Conservation (phyloP, 495 filamentous ascomycete species). For the Aspergillus sclerotioniger region DNA sequence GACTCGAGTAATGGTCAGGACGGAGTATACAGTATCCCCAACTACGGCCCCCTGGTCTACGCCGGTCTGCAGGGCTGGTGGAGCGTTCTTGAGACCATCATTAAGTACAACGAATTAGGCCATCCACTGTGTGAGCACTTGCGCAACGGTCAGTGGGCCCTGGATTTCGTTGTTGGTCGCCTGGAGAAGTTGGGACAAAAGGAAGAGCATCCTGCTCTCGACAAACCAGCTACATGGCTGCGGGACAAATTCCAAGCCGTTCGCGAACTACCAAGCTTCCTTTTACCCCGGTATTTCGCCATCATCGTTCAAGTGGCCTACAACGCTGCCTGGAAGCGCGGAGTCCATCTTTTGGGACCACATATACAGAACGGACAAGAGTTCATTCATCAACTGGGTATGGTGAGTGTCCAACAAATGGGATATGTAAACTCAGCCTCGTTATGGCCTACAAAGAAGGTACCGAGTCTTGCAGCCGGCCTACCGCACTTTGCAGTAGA, state of each 20-base stretch:
- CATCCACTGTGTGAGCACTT: constrained; percentile 93
- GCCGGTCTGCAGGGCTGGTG: constrained; percentile 98
- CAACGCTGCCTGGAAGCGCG: constrained; percentile 73
- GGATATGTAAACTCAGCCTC: constrained; percentile 87
- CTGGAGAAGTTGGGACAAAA: constrained; percentile 69
- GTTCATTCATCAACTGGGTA: constrained; percentile 80
- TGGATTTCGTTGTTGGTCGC: constrained; percentile 81
- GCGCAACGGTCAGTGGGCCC: constrained; percentile 88
- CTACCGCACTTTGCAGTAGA: constrained; percentile 91
- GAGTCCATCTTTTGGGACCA: constrained; percentile 71
- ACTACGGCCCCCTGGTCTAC: constrained; percentile 81
- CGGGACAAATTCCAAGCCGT: constrained; percentile 81
- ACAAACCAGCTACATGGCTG: constrained; percentile 71
- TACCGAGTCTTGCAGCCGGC: constrained; percentile 87
- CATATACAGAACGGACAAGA: constrained; percentile 76
- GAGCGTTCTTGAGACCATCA: constrained; percentile 83
- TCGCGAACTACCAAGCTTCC: constrained; percentile 77
- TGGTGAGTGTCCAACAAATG: constrained; percentile 88
- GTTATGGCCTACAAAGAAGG: constrained; percentile 77
- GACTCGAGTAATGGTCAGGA: constrained; percentile 76
- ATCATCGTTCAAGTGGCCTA: constrained; percentile 85
- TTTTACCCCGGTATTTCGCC: constrained; percentile 90
- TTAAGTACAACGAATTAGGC: constrained; percentile 85
- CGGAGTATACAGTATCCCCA: constrained; percentile 84
- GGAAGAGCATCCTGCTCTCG: constrained; percentile 56